Evolutionary conservation across 345 rosid species (phyloP), one percentile per base, ranked within the genome.

Genomic region (Sonneratia alba): DNA sequence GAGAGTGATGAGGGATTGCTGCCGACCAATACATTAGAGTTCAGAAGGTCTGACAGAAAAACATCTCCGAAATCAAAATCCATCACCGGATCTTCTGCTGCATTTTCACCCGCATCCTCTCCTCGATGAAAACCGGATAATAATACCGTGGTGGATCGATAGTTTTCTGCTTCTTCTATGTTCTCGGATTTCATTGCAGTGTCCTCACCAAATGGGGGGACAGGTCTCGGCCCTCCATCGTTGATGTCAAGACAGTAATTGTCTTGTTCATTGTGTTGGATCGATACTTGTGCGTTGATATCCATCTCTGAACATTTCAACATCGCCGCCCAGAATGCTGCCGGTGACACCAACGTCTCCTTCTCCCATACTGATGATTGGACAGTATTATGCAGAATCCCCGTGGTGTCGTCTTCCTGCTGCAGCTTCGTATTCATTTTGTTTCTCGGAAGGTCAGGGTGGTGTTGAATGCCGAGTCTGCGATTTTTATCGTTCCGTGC

Each of bases 1-100:
- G 45, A 9, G 10, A 42, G 45, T 5, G 10, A 42, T 4, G 45
- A 42, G 7, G 10, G 45, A 42, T 42, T 42, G 45, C 45, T 42
- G 45, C 10, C 45, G 45, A 42, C 45, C 45, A 42, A 5, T 4
- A 42, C 10, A 5, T 42, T 9, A 1, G 45, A 42, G 45, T 2
- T 42, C 7, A 42, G 45, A 42, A 42, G 45, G 10, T 42, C 45
- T 4, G 45, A 5, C 1, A 42, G n/a, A 64, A 57, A 45, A 2
- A 68, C 59, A n/a, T 82, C 85, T 5, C 74, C 76, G 57, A 68
- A 57, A 59, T 80, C 73, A 36, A 87, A 80, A 62, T 83, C 83
- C 6, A 75, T 6, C 21, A 71, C 62, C 10, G 75, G 36, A 65
- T 55, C 72, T 15, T 36, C 61, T 32, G 1, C 34, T 3, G 63